Evolutionary conservation across 306 rosid species (phyloP).

Genomic region (Clitoria ternatea): DNA sequence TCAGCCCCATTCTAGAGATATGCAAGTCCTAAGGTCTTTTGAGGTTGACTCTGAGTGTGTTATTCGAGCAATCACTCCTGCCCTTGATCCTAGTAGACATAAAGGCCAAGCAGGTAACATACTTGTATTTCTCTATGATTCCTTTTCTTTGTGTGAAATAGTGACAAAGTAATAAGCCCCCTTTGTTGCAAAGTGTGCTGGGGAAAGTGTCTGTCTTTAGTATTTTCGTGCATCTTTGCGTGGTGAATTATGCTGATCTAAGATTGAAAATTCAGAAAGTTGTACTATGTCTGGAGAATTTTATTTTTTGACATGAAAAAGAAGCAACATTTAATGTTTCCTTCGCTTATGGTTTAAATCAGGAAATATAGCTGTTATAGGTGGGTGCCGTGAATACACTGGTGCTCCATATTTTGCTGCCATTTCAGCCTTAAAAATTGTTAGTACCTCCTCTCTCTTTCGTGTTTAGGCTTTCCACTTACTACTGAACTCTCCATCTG

Average conservation of each 20-base stretch:
- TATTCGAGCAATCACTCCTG: slow-evolving; percentile 63
- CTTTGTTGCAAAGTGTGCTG: too few species aligned
- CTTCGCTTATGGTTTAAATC: slow-evolving; percentile 33
- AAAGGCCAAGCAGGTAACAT: slow-evolving; percentile 79
- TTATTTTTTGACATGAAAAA: background rate
- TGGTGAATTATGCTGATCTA: background rate
- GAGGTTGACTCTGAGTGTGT: slow-evolving; percentile 66
- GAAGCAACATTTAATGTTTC: slow-evolving; percentile 3
- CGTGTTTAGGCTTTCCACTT: background rate
- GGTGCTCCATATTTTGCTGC: slow-evolving; percentile 99
- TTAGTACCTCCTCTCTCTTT: background rate
- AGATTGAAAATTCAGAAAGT: background rate
- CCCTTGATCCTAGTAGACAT: slow-evolving; percentile 58
- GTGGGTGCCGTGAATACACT: slow-evolving; percentile 98
- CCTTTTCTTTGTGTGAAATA: background rate
- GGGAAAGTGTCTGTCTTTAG: too few species aligned
- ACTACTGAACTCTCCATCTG: background rate
- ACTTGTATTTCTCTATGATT: background rate
- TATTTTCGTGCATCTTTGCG: background rate
- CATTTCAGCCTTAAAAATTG: slow-evolving; percentile 58
- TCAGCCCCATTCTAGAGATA: slow-evolving; percentile 12
- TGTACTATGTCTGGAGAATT: too few species aligned
- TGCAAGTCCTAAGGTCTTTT: slow-evolving; percentile 36
- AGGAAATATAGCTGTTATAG: slow-evolving; percentile 44
- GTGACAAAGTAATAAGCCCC: background rate